Evolutionary conservation across 768 basidiomycete genomes (phyloP), one percentile per base, ranked within the genome.

Genomic region (Boletus reticuloceps): DNA sequence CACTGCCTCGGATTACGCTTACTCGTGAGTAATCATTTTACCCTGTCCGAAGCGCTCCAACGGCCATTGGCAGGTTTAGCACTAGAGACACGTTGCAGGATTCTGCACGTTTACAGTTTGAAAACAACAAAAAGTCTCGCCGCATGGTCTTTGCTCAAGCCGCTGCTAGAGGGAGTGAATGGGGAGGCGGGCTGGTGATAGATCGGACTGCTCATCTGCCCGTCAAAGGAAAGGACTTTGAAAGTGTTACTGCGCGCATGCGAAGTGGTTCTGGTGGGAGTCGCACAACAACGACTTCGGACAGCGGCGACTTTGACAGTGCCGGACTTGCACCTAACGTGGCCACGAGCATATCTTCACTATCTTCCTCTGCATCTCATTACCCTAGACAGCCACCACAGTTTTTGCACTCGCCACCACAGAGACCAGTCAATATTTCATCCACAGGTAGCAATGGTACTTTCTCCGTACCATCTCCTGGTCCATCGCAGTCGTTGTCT

Each of bases 1-100:
- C 69, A 91, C 90, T 11, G 88, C 95, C 11, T 86, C 87, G 1
- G 95, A 98, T 73, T 97, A 95, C 70, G 92, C 94, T 16, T 97
- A 91, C 69, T 60, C 61, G 59, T 64, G 55, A 63, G 63, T 55
- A 44, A 39, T 16, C 53, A 50, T 60, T 50, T 37, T 40, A 5
- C 20, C 31, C 17, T 10, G 36, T 14, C 37, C 8, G 48, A 51
- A 44, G 46, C 7, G n/a, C 31, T 53, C 50, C 51, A 52, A 61
- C 44, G 12, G 39, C 19, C 34, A 34, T 51, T 3, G 11, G 42
- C 60, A 93, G 91, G 43, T 84, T 80, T 63, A 87, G 77, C 64
- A 93, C 89, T 3, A 78, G 80, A 61, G 88, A 91, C 49, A 88
- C 87, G 0, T 73, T 94, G 16, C 86, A 91, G 70, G 89, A 91